Evolutionary conservation across 1,284 basidiomycete species (phyloP).

Genomic region (Cryptococcus sp.): DNA sequence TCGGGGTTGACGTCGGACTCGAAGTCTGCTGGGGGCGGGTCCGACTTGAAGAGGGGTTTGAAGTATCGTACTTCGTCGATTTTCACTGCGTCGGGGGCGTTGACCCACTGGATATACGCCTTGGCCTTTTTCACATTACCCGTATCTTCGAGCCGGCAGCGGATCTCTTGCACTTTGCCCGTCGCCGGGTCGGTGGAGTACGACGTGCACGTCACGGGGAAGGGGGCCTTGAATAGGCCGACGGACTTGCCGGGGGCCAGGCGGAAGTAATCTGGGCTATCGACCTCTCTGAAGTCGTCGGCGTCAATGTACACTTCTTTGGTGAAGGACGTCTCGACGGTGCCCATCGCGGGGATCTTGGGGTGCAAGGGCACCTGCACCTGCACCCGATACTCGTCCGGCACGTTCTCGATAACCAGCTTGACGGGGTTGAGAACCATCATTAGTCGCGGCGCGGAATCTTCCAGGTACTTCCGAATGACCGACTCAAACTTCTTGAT

Average conservation of each 20-base stretch:
- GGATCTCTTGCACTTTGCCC: slow-evolving; percentile 75
- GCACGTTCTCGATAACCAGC: slow-evolving; percentile 86
- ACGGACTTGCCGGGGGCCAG: slow-evolving; percentile 96
- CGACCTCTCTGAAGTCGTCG: slow-evolving; percentile 89
- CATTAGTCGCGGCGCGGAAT: slow-evolving; percentile 81
- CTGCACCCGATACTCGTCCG: slow-evolving; percentile 79
- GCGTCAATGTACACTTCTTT: slow-evolving; percentile 88
- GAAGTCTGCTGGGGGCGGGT: slow-evolving; percentile 85
- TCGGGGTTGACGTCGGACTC: slow-evolving; percentile 78
- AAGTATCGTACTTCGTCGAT: slow-evolving; percentile 92
- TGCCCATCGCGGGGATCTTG: slow-evolving; percentile 86
- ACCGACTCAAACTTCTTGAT: slow-evolving; percentile 86
- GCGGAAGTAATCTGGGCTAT: slow-evolving; percentile 95
- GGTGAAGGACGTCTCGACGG: slow-evolving; percentile 81
- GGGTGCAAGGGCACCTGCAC: slow-evolving; percentile 93
- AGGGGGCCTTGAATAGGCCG: slow-evolving; percentile 92
- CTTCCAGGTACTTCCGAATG: slow-evolving; percentile 87
- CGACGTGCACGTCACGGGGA: slow-evolving; percentile 90
- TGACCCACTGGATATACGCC: slow-evolving; percentile 98
- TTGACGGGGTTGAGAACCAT: slow-evolving; percentile 92
- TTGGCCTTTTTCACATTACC: slow-evolving; percentile 75
- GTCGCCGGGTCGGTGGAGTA: slow-evolving; percentile 73
- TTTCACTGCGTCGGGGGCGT: slow-evolving; percentile 73
- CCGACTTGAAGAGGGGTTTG: slow-evolving; percentile 89
- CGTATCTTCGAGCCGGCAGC: slow-evolving; percentile 75